Conservation (phyloP, 2,329 filamentous ascomycete species). For the Paecilomyces fulvus region DNA sequence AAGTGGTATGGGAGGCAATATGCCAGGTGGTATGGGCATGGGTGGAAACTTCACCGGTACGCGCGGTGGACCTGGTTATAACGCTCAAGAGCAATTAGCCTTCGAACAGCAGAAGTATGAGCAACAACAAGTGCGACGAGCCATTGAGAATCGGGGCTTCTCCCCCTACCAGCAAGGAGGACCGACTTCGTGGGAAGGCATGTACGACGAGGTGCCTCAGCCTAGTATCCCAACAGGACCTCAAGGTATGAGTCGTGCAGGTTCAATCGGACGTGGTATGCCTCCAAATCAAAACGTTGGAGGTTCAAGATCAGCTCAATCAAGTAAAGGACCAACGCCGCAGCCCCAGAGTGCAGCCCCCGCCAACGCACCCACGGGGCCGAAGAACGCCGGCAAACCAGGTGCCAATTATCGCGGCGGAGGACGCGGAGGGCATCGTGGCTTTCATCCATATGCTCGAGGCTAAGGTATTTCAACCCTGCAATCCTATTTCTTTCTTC, state of each 20-base stretch:
- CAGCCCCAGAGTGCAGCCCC: slow-evolving; percentile 50
- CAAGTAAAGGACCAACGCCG: slow-evolving; percentile 36
- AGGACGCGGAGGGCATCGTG: slow-evolving; percentile 63
- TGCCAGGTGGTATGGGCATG: slow-evolving; percentile 20
- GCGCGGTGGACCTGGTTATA: slow-evolving; percentile 49
- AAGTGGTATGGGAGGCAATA: slow-evolving; percentile 29
- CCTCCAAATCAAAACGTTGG: slow-evolving; percentile 28
- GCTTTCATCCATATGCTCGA: slow-evolving; percentile 71
- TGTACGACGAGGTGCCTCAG: slow-evolving; percentile 94
- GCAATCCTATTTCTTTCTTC: neutral
- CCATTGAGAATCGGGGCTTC: slow-evolving; percentile 35
- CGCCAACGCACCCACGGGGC: slow-evolving; percentile 82
- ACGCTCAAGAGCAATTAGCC: slow-evolving; percentile 61
- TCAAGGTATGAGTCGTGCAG: slow-evolving; percentile 37
- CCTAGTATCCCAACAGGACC: slow-evolving; percentile 55
- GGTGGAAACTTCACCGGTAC: slow-evolving; percentile 38
- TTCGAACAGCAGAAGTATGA: slow-evolving; percentile 76
- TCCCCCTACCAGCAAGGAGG: slow-evolving; percentile 47
- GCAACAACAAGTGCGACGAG: slow-evolving; percentile 54
- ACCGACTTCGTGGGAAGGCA: slow-evolving; percentile 90
- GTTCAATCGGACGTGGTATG: slow-evolving; percentile 34
- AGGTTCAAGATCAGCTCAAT: slow-evolving; percentile 23
- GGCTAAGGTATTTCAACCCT: neutral
- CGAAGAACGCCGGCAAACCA: slow-evolving; percentile 87
- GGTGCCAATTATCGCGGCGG: slow-evolving; percentile 92